Evolutionary conservation across 768 basidiomycete genomes (phyloP), one percentile per base, ranked within the genome.

Genomic region (Tulasnella sp.): DNA sequence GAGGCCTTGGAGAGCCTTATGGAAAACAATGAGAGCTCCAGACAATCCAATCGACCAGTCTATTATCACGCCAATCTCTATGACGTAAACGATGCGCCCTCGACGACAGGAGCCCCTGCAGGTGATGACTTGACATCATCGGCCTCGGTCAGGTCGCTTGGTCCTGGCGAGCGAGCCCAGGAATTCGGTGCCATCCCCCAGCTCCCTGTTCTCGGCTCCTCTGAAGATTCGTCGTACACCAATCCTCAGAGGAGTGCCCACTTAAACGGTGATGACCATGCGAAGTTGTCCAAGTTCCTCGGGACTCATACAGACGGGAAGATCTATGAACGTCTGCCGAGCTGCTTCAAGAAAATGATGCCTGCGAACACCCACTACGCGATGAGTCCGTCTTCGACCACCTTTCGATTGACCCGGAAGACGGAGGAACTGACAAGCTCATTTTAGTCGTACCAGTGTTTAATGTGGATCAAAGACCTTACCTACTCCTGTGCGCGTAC

Each of bases 391-490:
- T 38, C 15, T 38, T n/a, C n/a, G n/a, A n/a, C n/a, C n/a, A 38
- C 15, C 5, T 38, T 38, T 38, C 34, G 5, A 38, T 7, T 38
- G 5, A 38, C 34, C 53, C 19, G 61, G 25, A 22, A 38, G 5
- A 38, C 7, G 34, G 12, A 31, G 19, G 10, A 34, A 22, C 51
- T 43, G 53, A 61, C 41, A 41, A 56, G 65, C 31, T 56, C 60
- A 30, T 9, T 12, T 41, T 62, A 90, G 89, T 83, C 58, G 92
- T 94, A 4, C 92, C 92, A 4, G 85, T 94, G 50, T 93, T 88
- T 69, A 92, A 93, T 64, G 82, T 94, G 53, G 90, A 94, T 72
- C 88, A 91, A 71, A 80, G 85, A 52, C 90, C 92, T 10, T 93
- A 94, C 65, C 90, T 90, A 4, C 69, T 96, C 65, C 75, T 97